A percentile compares a stretch with the other conserved stretches of the same genome.
These are phyloP conservation scores for Glycine tomentella DNA, from an alignment of 306 rosid genomes.

Conservation along the genomic window DNA sequence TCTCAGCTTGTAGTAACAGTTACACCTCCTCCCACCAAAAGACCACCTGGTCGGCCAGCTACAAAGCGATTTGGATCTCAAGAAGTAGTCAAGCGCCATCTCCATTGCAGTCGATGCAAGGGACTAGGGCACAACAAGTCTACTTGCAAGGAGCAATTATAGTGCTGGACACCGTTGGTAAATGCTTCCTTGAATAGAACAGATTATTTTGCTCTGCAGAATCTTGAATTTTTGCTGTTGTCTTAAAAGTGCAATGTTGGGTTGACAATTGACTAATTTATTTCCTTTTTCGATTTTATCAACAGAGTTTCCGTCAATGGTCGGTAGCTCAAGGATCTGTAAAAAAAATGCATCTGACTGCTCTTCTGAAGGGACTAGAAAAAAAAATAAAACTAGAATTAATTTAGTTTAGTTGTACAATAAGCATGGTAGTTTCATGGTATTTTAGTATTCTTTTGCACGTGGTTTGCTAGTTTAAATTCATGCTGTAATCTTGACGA, in stretches of 20 bases:
- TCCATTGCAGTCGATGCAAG: slow-evolving; percentile 95
- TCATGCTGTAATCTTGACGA: slow-evolving; percentile 10
- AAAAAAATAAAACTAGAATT: slow-evolving; percentile 2
- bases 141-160: slow-evolving; percentile 76
- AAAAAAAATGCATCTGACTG: slow-evolving; percentile 48
- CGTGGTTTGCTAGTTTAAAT: slow-evolving; percentile 40
- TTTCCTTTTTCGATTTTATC: slow-evolving; percentile 33
- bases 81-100: slow-evolving; percentile 80
- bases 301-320: slow-evolving; percentile 51
- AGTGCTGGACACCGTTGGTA: slow-evolving; percentile 46
- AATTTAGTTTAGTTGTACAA: slow-evolving; percentile 32
- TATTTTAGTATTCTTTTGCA: slow-evolving; percentile 41
- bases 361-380: slow-evolving; percentile 43
- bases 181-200: slow-evolving; percentile 43
- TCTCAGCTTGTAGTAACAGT: slow-evolving; percentile 67
- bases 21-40: slow-evolving; percentile 92
- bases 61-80: slow-evolving; percentile 73
- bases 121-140: slow-evolving; percentile 98
- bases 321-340: slow-evolving; percentile 47
- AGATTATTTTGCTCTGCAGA: slow-evolving; percentile 1
- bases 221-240: slow-evolving; percentile 6
- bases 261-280: slow-evolving; percentile 27
- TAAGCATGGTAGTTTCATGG: slow-evolving; percentile 31
- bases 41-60: slow-evolving; percentile 95
- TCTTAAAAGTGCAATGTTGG: slow-evolving; percentile 8